Evolutionary conservation across 352 stramenopile species (phyloP).

Genomic region (Peronospora farinosa): DNA sequence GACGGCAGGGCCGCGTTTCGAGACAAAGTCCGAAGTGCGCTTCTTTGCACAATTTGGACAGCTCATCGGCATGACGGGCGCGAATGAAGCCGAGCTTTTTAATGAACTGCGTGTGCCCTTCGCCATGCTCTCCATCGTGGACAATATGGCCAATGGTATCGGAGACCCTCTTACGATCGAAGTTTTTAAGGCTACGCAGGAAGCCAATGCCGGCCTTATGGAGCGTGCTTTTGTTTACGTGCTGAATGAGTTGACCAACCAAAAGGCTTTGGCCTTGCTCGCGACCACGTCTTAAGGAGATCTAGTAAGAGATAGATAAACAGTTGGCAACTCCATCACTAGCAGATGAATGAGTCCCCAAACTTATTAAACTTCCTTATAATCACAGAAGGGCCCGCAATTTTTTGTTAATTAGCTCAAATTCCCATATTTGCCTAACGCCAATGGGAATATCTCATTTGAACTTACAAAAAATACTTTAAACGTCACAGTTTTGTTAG

Average conservation of each 20-base stretch:
- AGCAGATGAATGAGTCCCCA: background rate
- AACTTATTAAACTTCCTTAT: too few species aligned
- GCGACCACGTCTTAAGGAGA: background rate
- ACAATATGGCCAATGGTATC: conserved; percentile 86
- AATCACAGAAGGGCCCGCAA: too few species aligned
- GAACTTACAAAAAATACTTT: too few species aligned
- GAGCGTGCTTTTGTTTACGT: conserved; percentile 56
- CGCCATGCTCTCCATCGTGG: conserved; percentile 83
- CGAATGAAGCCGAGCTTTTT: conserved; percentile 81
- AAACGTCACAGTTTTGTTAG: too few species aligned
- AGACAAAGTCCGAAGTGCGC: conserved; percentile 87
- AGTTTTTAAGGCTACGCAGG: conserved; percentile 74
- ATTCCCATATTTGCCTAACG: too few species aligned
- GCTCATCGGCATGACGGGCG: conserved; percentile 85
- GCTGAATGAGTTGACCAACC: conserved; percentile 42
- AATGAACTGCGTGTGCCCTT: conserved; percentile 80
- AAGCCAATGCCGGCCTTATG: conserved; percentile 62
- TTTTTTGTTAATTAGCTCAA: too few species aligned
- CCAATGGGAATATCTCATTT: too few species aligned
- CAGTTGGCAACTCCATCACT: conserved; percentile 2
- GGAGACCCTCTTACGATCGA: conserved; percentile 73
- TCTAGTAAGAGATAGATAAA: too few species aligned
- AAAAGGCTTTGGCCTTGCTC: conserved; percentile 31
- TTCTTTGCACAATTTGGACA: conserved; percentile 85
- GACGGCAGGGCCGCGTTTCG: conserved; percentile 77